Base-by-base conservation (phyloP, 2,329 filamentous ascomycete species). In the Dactylellina parvicollis region DNA sequence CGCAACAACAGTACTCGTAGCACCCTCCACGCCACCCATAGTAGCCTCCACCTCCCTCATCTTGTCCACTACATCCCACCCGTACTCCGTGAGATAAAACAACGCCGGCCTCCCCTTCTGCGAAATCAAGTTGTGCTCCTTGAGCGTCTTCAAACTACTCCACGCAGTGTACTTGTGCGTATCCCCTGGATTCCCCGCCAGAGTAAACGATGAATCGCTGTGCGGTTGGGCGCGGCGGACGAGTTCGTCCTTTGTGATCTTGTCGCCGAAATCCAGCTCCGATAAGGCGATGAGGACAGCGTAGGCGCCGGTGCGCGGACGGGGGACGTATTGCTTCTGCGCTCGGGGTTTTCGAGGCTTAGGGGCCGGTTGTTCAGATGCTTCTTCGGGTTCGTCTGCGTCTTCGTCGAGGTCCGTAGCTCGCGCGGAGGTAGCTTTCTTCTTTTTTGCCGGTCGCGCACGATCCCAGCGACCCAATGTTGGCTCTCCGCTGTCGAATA, bases 131-230 rank as follows among this genome's bases (percentile, higher is more conserved):
- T 92, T 90, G 78, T 93, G 92, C 60, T 87, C 84, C 3, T 88
- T 76, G 30, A 95, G 81, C 0, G 89, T 92, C 78, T 91, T 91
- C 85, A 94, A 92, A 1, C 90, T 92, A 77, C 86, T 90, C 91
- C 91, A 95, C 0, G 91, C 91, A 0, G 91, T 94, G 42, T 76
- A 77, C 12, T 52, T 57, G 77, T 91, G 91, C 77, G 86, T 90
- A 65, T 88, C 90, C 9, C 84, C 88, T 0, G 89, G 83, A 60
- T 91, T 89, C 40, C 82, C 83, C 0, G 90, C 88, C 0, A 86
- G 87, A 0, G 86, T 89, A 77, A 92, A 92, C 0, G 90, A 92
- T 1, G 88, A 82, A 78, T 93, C 90, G 77, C 89, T 92, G 79
- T 90, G 84, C 4, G 86, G 86, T 77, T 94, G 89, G 0, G 90